Evolutionary conservation across 2,329 filamentous ascomycete genomes (phyloP).

Genomic region (Botrytis sinoallii): DNA sequence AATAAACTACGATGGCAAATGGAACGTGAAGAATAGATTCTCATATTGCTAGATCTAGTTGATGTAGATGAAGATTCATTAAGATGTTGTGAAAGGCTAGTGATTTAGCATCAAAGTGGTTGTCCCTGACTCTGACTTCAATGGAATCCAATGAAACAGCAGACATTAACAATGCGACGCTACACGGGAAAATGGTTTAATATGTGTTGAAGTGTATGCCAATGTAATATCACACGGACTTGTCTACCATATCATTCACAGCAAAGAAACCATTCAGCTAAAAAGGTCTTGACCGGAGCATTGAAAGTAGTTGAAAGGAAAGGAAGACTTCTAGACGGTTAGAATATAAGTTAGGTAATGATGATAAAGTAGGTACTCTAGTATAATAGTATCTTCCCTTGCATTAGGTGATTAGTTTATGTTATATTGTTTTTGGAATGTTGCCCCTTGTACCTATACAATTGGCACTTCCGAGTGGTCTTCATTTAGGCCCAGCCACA

Average conservation of each 20-base stretch:
- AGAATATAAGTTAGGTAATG: background rate
- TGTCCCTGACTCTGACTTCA: background rate
- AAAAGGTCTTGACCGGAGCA: background rate
- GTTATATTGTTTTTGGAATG: constrained; percentile 11
- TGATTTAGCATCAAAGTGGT: background rate
- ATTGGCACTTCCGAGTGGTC: constrained; percentile 6
- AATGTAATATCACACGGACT: constrained; percentile 9
- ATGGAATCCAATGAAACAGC: background rate
- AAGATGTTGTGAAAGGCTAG: background rate
- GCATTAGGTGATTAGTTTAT: constrained; percentile 2
- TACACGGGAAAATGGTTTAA: background rate
- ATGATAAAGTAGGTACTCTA: background rate
- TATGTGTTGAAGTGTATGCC: background rate
- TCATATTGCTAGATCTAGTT: background rate
- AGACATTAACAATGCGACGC: background rate
- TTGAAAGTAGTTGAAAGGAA: background rate
- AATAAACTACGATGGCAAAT: background rate
- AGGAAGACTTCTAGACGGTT: background rate
- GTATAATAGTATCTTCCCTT: background rate
- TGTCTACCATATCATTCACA: constrained; percentile 1
- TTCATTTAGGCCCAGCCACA: constrained; percentile 15
- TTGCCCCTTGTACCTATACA: constrained; percentile 8
- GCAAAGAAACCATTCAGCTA: background rate
- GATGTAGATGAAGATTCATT: background rate
- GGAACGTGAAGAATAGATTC: background rate